phyloP scores from a whole-genome alignment of 768 basidiomycete species.

The Hericium rajendrae region DNA sequence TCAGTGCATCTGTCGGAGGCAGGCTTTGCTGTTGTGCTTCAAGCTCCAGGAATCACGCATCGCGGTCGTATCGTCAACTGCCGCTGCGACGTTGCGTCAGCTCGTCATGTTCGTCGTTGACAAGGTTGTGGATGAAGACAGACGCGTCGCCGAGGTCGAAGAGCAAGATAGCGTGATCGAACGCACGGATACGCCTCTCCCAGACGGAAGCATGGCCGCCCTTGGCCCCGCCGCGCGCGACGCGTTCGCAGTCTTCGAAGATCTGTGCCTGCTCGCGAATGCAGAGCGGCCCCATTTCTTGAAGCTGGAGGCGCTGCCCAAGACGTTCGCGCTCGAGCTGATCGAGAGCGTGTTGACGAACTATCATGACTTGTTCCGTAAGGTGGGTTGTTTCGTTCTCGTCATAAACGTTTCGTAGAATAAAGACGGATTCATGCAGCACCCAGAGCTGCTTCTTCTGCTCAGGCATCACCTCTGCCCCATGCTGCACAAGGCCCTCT shows the following conservation, averaged over 20 bases:
- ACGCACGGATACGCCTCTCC: constrained; percentile 29
- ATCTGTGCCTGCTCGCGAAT: constrained; percentile 83
- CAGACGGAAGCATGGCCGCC: constrained; percentile 53
- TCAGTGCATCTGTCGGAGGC: neutral
- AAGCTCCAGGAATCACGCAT: constrained; percentile 92
- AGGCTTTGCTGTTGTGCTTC: constrained; percentile 93
- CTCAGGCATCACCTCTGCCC: constrained; percentile 87
- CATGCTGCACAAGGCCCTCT: constrained; percentile 75
- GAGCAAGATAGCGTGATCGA: constrained; percentile 29
- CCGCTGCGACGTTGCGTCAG: constrained; percentile 91
- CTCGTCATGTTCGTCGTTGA: constrained; percentile 98
- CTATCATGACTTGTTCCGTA: constrained; percentile 76
- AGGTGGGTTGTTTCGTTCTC: constrained; percentile 34
- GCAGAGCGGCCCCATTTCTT: constrained; percentile 74
- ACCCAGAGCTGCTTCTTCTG: constrained; percentile 75
- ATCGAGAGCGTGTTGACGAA: constrained; percentile 95
- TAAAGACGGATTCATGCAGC: constrained; percentile 33
- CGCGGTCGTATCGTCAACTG: constrained; percentile 93
- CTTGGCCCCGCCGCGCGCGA: constrained; percentile 76
- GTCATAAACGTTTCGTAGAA: no score
- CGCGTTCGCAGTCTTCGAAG: constrained; percentile 83
- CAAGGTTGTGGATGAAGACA: constrained; percentile 79
- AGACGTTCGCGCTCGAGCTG: constrained; percentile 94
- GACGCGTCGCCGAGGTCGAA: constrained; percentile 27
- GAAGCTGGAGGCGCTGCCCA: constrained; percentile 71